Evolutionary conservation across 2,329 filamentous ascomycete genomes (phyloP), one percentile per base, ranked within the genome.

Genomic region (Aspergillus niger): DNA sequence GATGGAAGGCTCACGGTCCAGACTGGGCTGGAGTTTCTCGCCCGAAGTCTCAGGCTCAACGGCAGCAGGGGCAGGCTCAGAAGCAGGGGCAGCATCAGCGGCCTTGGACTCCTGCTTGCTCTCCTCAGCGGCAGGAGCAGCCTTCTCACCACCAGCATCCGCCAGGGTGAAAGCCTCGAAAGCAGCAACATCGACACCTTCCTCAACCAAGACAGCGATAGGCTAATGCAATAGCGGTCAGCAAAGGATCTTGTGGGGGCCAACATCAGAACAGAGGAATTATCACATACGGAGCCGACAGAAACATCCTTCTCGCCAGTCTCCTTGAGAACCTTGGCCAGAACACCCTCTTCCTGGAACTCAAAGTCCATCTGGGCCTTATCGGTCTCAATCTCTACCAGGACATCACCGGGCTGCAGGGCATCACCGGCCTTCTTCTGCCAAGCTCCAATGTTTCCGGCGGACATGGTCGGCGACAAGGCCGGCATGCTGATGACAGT

Each of bases 341-440:
- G 85, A 63, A 96, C 86, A 83, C 94, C 95, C 77, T 98, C 95
- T 74, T 99, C 95, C 81, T 99, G 95, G 81, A 96, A 98, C 81
- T 99, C 95, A 78, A 99, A 98, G 83, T 99, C 95, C 95, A 99
- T 99, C 83, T 98, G 95, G 67, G 95, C 95, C 86, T 99, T 99
- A 82, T 99, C 95, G 72, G 95, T 99, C 86, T 99, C 95, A 73
- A 98, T 97, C 85, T 97, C 93, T 69, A 97, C 93, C 70, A 99
- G 83, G 50, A 99, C 95, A 77, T 99, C 95, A 77, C 95, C 95
- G 55, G 96, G 93, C 60, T 86, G 83, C 77, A 99, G 89, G 65
- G 83, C 75, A 79, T 99, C 95, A 75, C 95, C 95, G 68, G 88
- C 85, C 83, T 97, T 96, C 87, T 98, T 99, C 83, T 98, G 92